Conservation (phyloP, 495 filamentous ascomycete genomes). For the Filosporella fistucella region DNA sequence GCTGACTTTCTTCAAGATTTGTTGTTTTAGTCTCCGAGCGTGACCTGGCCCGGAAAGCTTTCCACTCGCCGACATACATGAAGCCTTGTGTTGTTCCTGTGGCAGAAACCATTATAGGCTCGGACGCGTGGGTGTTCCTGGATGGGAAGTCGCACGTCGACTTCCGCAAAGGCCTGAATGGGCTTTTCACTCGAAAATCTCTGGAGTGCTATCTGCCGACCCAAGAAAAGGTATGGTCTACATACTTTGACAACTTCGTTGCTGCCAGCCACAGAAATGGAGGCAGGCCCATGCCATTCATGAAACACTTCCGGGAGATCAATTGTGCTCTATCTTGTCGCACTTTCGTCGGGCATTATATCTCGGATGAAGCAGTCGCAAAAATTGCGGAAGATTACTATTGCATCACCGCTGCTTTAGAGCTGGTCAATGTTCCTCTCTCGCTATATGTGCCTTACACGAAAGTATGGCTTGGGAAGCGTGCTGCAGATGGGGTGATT, state of each 20-base stretch:
- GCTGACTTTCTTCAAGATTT: slow-evolving; percentile 56
- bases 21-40: slow-evolving; percentile 94
- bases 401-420: slow-evolving; percentile 88
- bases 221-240: slow-evolving; percentile 85
- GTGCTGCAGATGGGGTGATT: slow-evolving; percentile 86
- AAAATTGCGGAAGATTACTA: slow-evolving; percentile 97
- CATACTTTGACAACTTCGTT: slow-evolving; percentile 77
- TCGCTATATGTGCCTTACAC: slow-evolving; percentile 95
- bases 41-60: slow-evolving; percentile 93
- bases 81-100: slow-evolving; percentile 97
- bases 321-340: slow-evolving; percentile 93
- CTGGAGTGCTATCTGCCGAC: slow-evolving; percentile 85
- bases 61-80: slow-evolving; percentile 89
- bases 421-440: slow-evolving; percentile 83
- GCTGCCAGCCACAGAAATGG: slow-evolving; percentile 62
- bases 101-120: slow-evolving; percentile 88
- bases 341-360: slow-evolving; percentile 95
- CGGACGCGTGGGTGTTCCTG: slow-evolving; percentile 94
- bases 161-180: slow-evolving; percentile 93
- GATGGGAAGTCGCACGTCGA: slow-evolving; percentile 94
- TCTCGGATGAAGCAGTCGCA: slow-evolving; percentile 80
- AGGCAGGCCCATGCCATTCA: slow-evolving; percentile 75
- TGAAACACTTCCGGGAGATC: slow-evolving; percentile 88
- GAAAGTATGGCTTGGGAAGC: slow-evolving; percentile 95
- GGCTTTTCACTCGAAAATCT: slow-evolving; percentile 87